Evolutionary conservation across 2,329 filamentous ascomycete species (phyloP), one percentile per base, ranked within the genome.

Genomic region (Alternaria rosae): DNA sequence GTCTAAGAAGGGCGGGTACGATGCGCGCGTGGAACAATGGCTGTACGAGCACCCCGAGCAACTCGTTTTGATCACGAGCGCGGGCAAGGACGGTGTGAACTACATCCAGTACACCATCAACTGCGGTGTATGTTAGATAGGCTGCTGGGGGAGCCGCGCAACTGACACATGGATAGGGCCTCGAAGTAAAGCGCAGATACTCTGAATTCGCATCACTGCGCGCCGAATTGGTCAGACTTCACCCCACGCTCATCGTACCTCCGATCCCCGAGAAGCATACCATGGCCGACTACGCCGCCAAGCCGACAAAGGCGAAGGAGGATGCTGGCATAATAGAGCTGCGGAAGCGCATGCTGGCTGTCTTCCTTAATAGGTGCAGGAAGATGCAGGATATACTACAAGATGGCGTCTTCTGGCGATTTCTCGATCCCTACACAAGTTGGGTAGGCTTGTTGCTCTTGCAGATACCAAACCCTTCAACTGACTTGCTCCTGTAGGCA

Each of bases 251-350:
- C 43, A 92, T 99, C 72, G 92, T 99, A 54, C 96, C 95, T 8
- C 95, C 95, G 4, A 99, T 99, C 73, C 95, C 95, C 21, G 96
- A 99, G 82, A 99, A 99, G 81, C 95, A 99, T 80, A 95, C 93
- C 47, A 97, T 99, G 91, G 94, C 94, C 64, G 95, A 99, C 79
- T 99, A 99, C 77, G 95, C 95, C 15, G 94, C 96, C 26, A 98
- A 97, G 73, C 95, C 96, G 2, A 99, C 95, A 38, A 97, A 94
- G 74, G 96, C 96, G 17, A 99, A 97, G 79, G 94, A 99, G 80
- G 96, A 99, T 77, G 91, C 93, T 60, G 92, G 94, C 63, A 99
- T 98, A 47, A 99, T 99, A 67, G 95, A 99, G 76, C 83, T 98
- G 68, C 88, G 95, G 62, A 98, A 98, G 83, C 92, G 95, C 72